Evolutionary conservation across 805 yeast species (phyloP).

Genomic region (Ogataea pini): DNA sequence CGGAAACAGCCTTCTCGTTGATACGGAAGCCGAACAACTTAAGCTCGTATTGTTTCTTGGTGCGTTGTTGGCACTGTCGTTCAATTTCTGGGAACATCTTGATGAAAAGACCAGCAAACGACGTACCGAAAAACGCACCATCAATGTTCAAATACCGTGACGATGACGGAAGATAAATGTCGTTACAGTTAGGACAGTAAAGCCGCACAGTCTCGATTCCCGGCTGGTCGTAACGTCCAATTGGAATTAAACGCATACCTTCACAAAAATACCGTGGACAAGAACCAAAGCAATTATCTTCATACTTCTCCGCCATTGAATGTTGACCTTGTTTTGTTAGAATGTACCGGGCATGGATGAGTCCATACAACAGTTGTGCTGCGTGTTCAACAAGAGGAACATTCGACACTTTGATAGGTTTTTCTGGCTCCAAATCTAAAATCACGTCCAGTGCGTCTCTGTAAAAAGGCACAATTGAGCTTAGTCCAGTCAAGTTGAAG

Average conservation of each 20-base stretch:
- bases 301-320: conserved; percentile 92
- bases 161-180: conserved; percentile 83
- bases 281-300: conserved; percentile 81
- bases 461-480: conserved; percentile 84
- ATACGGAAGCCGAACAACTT: conserved; percentile 87
- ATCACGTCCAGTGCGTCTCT: conserved; percentile 90
- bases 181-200: conserved; percentile 94
- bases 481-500: conserved; percentile 89
- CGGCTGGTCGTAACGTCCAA: conserved; percentile 87
- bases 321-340: conserved; percentile 87
- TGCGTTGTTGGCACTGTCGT: conserved; percentile 64
- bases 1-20: conserved; percentile 70
- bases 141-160: conserved; percentile 87
- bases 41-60: conserved; percentile 62
- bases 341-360: conserved; percentile 91
- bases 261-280: conserved; percentile 92
- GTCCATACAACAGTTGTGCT: conserved; percentile 90
- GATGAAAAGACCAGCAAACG: conserved; percentile 90
- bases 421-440: conserved; percentile 75
- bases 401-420: conserved; percentile 59
- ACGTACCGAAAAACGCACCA: conserved; percentile 96
- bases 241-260: conserved; percentile 86
- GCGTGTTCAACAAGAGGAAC: conserved; percentile 81
- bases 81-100: conserved; percentile 91
- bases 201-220: conserved; percentile 91